These are phyloP conservation scores for Oryza glumipatula DNA, from an alignment of 176 grass and related monocot genomes.

Conservation along the genomic window DNA sequence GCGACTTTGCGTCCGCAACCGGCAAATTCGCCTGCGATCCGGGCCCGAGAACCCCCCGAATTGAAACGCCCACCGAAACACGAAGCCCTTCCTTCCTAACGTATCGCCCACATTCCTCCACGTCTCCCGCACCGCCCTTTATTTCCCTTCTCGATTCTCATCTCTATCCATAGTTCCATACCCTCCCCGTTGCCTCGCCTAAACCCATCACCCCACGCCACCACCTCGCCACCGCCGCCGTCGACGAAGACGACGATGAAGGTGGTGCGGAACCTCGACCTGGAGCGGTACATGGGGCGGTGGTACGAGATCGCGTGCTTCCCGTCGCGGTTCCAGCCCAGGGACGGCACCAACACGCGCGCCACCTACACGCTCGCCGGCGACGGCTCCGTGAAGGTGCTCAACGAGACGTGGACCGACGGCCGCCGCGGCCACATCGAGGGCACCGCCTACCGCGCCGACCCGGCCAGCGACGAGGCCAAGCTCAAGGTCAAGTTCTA, in stretches of 20 bases:
- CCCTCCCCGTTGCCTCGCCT: background rate
- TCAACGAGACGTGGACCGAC: constrained; percentile 87
- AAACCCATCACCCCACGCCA: background rate
- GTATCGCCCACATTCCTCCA: background rate
- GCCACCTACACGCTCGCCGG: constrained; percentile 66
- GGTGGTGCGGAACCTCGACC: constrained; percentile 53
- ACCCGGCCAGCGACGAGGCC: constrained; percentile 65
- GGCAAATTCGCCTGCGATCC: background rate
- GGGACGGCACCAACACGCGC: constrained; percentile 64
- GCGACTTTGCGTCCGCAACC: background rate
- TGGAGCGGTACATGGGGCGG: constrained; percentile 74
- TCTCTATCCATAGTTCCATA: background rate
- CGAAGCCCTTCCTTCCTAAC: background rate
- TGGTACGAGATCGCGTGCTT: constrained; percentile 90
- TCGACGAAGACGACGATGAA: constrained; percentile 17
- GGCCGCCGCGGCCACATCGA: constrained; percentile 69
- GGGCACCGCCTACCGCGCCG: constrained; percentile 58
- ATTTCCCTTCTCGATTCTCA: background rate
- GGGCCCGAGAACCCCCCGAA: too few species aligned
- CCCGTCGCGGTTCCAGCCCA: constrained; percentile 74
- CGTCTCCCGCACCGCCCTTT: background rate
- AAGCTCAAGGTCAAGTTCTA: constrained; percentile 81
- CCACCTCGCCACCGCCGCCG: too few species aligned
- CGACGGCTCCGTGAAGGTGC: constrained; percentile 61
- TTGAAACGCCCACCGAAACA: background rate